phyloP scores from a whole-genome alignment of 345 rosid genomes.

The Microcos paniculata region DNA sequence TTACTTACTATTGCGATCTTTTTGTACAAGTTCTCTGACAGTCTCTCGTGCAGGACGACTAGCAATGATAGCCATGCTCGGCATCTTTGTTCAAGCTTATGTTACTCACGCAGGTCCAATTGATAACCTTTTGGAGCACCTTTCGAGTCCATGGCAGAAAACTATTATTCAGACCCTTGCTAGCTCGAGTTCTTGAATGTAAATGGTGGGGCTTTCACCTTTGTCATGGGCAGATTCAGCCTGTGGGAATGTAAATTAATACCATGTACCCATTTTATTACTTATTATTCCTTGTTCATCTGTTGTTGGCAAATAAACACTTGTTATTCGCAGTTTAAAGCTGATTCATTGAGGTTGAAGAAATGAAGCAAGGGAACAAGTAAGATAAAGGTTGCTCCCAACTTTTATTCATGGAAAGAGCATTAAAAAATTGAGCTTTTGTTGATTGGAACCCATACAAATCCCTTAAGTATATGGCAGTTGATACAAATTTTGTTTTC shows the following conservation, averaged over 20 bases:
- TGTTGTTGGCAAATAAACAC: neutral
- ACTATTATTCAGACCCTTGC: constrained; percentile 81
- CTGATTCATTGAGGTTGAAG: no score
- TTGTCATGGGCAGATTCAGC: neutral
- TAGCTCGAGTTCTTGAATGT: constrained; percentile 31
- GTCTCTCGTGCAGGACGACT: constrained; percentile 54
- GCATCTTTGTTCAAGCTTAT: constrained; percentile 82
- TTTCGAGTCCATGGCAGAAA: constrained; percentile 88
- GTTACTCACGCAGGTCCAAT: constrained; percentile 91
- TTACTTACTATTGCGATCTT: neutral
- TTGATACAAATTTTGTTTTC: no score
- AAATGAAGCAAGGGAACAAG: no score
- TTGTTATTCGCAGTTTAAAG: neutral
- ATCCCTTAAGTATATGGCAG: no score
- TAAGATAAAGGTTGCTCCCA: no score
- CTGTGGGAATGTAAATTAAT: neutral
- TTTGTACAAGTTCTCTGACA: neutral
- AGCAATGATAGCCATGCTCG: constrained; percentile 93
- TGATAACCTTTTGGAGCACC: constrained; percentile 82
- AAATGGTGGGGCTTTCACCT: neutral
- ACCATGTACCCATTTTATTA: neutral
- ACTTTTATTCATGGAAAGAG: no score
- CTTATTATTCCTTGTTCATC: neutral
- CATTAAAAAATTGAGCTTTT: no score
- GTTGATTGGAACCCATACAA: no score